Conservation (phyloP, 2,329 filamentous ascomycete genomes). For the Shiraia bambusicola region DNA sequence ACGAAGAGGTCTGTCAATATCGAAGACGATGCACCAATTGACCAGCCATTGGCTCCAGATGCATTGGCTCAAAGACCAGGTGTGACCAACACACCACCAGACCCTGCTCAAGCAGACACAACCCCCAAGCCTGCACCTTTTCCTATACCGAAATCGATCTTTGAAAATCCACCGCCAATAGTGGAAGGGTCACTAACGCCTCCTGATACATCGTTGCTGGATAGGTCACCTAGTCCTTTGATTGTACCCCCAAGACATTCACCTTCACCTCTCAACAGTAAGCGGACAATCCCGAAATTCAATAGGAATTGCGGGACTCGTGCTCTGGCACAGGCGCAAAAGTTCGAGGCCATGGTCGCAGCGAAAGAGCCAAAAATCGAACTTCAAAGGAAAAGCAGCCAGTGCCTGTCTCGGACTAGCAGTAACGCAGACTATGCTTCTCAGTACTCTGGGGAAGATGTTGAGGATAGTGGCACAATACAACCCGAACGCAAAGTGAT, state of each 20-base stretch:
- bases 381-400: neutral
- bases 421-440: conserved; percentile 16
- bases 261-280: conserved; percentile 11
- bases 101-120: neutral
- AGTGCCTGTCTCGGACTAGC: conserved; percentile 11
- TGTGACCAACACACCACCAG: conserved; percentile 4
- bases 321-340: conserved; percentile 33
- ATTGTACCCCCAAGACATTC: neutral
- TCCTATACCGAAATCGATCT: conserved; percentile 25
- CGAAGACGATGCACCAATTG: conserved; percentile 28
- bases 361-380: conserved; percentile 14
- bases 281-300: conserved; percentile 22
- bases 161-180: conserved; percentile 18
- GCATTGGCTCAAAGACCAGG: conserved; percentile 21
- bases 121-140: conserved; percentile 11
- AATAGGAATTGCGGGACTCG: conserved; percentile 30
- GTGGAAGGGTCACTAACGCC: conserved; percentile 2
- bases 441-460: conserved; percentile 15
- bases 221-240: neutral
- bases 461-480: neutral
- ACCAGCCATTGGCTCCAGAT: conserved; percentile 23
- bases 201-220: neutral
- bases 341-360: conserved; percentile 31
- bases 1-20: conserved; percentile 30
- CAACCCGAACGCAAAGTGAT: conserved; percentile 1